Percentiles rank a stretch among this genome's conserved stretches.
Conservation (phyloP, 2,329 filamentous ascomycete species). For the Akanthomyces dipterigenus region DNA sequence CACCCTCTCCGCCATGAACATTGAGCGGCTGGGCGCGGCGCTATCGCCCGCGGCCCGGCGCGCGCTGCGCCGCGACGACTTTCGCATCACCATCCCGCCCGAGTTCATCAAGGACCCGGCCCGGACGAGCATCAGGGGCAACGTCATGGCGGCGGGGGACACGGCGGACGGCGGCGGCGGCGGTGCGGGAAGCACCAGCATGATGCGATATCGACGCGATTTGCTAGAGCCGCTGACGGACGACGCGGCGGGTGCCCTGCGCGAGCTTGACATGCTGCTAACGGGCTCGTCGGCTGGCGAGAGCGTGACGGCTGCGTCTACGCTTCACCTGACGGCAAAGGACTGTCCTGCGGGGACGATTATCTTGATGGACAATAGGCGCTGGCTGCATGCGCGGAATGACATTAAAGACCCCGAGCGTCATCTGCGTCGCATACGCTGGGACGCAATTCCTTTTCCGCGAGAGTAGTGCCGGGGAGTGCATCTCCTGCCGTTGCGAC, state of each 20-base stretch:
- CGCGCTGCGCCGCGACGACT: constrained; percentile 21
- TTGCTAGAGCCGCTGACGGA: constrained; percentile 23
- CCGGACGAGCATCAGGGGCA: constrained; percentile 12
- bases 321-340: constrained; percentile 20
- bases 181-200: not conserved
- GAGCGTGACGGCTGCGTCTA: not conserved
- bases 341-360: constrained; percentile 23
- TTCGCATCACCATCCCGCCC: constrained; percentile 24
- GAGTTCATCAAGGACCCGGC: constrained; percentile 28
- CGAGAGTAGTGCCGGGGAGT: not conserved
- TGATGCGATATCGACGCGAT: constrained; percentile 27
- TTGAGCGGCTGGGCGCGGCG: constrained; percentile 18
- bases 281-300: constrained; percentile 10
- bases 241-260: constrained; percentile 18
- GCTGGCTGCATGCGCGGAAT: constrained; percentile 29
- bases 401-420: constrained; percentile 26
- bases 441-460: constrained; percentile 25
- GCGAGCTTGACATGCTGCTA: constrained; percentile 20
- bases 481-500: not conserved
- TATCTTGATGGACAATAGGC: constrained; percentile 25
- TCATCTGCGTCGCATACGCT: constrained; percentile 29
- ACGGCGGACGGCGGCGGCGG: not conserved
- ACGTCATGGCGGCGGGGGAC: constrained; percentile 13
- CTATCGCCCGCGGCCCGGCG: constrained; percentile 19
- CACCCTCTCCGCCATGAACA: constrained; percentile 32